These are phyloP conservation scores for Irpex sp. DNA, from an alignment of 1,284 basidiomycete genomes.

Conservation along the genomic window DNA sequence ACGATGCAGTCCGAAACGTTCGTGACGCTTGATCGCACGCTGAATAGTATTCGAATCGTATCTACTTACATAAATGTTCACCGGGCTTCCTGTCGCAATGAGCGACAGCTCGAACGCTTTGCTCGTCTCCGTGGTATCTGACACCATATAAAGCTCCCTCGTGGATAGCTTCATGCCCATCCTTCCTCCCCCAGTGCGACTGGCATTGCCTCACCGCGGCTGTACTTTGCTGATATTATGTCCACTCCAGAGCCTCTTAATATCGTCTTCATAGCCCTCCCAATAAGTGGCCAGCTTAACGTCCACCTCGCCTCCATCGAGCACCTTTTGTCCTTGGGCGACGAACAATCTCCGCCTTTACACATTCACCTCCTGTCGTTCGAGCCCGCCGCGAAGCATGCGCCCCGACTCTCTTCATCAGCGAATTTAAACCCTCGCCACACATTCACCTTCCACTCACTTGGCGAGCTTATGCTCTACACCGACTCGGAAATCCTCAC, in stretches of 20 bases:
- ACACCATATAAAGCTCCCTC: too few species aligned
- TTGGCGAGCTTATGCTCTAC: constrained; percentile 10
- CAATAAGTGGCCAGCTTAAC: constrained; percentile 13
- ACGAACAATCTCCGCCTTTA: constrained; percentile 6
- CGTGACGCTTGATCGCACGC: too few species aligned
- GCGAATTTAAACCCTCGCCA: background rate
- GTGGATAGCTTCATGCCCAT: too few species aligned
- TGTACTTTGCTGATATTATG: background rate
- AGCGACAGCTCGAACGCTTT: too few species aligned
- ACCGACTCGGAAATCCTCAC: constrained; percentile 5
- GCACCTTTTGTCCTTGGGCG: constrained; percentile 5
- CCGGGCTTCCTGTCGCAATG: too few species aligned
- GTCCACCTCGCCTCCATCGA: constrained; percentile 13
- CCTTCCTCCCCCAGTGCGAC: too few species aligned
- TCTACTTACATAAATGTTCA: too few species aligned
- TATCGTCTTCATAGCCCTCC: constrained; percentile 13
- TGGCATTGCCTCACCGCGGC: too few species aligned
- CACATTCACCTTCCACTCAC: constrained; percentile 10
- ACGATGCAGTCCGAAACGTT: too few species aligned
- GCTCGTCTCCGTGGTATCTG: too few species aligned
- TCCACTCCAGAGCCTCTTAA: constrained; percentile 4
- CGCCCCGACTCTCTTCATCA: background rate
- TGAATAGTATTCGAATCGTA: too few species aligned
- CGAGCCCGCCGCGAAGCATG: constrained; percentile 11
- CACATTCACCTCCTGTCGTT: constrained; percentile 11